These are phyloP conservation scores for Blastocystis sp. DNA, from an alignment of 352 stramenopile species.

Conservation along the genomic window DNA sequence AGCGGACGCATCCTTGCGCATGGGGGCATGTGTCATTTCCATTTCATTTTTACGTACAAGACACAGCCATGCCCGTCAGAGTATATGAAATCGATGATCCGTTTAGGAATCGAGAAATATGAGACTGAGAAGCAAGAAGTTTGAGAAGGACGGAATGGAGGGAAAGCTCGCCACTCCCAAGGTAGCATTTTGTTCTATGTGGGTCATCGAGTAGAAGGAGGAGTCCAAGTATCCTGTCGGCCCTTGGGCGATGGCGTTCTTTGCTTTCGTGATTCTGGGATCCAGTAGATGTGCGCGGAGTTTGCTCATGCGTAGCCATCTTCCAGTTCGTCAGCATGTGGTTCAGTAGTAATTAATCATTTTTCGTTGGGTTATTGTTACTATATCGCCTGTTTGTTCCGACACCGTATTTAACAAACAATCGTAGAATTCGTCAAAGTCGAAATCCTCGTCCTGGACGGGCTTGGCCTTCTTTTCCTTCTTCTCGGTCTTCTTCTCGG, in stretches of 20 bases:
- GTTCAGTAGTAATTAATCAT: conserved; percentile 23
- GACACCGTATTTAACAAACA: not conserved
- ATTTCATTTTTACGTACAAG: not conserved
- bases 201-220: conserved; percentile 18
- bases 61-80: not conserved
- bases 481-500: not conserved
- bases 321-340: conserved; percentile 56
- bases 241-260: conserved; percentile 52
- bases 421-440: conserved; percentile 1
- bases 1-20: not conserved
- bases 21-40: not conserved
- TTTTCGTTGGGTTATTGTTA: conserved; percentile 5
- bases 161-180: not conserved
- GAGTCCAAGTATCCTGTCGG: conserved; percentile 44
- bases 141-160: conserved; percentile 6
- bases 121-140: conserved; percentile 24
- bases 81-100: not conserved
- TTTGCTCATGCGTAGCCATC: not conserved
- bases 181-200: not conserved
- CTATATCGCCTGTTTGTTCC: not conserved
- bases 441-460: not conserved
- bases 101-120: conserved; percentile 48
- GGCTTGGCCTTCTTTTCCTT: not conserved
- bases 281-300: not conserved
- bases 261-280: conserved; percentile 53